These are phyloP conservation scores for Prunus davidiana DNA, from an alignment of 306 rosid genomes.

Conservation along the genomic window DNA sequence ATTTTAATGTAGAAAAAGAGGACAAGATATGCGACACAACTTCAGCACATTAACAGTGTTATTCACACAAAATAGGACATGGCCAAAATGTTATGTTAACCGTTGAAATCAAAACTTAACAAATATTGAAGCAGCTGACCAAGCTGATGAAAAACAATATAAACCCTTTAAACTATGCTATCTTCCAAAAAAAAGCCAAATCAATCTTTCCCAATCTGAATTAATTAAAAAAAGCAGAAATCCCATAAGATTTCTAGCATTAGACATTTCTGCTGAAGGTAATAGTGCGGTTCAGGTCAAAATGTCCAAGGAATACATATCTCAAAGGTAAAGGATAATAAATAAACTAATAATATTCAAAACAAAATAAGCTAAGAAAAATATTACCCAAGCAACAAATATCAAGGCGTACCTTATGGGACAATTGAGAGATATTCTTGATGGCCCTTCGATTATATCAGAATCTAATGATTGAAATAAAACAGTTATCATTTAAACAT, in stretches of 20 bases:
- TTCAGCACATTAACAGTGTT: background rate
- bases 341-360: background rate
- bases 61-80: background rate
- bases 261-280: background rate
- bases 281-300: background rate
- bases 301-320: background rate
- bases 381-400: slow-evolving; percentile 16
- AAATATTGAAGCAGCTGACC: background rate
- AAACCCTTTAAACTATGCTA: background rate
- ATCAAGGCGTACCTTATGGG: slow-evolving; percentile 80
- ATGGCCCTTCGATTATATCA: slow-evolving; percentile 85
- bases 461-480: slow-evolving; percentile 42
- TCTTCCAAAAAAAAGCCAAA: background rate
- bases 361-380: slow-evolving; percentile 2
- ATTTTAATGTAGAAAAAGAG: background rate
- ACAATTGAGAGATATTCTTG: slow-evolving; percentile 88
- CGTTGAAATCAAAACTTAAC: background rate
- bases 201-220: background rate
- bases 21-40: background rate
- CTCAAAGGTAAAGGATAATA: background rate
- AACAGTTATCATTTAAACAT: background rate
- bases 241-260: background rate
- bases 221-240: background rate
- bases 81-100: background rate
- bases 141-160: background rate